A percentile compares a stretch with the other conserved stretches of the same genome.
Evolutionary conservation across 1,139 yeast genomes (phyloP).

Genomic region (Saccharomyces hybrid): DNA sequence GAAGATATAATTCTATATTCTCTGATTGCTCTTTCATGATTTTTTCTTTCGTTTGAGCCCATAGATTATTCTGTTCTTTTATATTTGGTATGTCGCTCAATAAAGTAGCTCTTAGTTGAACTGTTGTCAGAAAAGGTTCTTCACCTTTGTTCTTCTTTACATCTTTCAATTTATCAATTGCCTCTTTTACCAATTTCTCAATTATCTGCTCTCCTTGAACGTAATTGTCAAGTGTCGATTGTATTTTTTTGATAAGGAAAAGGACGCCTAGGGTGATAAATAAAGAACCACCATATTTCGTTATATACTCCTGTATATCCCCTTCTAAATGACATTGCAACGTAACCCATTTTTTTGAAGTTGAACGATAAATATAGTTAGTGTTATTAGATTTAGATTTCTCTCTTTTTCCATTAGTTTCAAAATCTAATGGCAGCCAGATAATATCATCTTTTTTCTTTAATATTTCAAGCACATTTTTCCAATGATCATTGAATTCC

Average conservation of each 20-base stretch:
- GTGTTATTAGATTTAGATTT: background rate
- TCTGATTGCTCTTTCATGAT: slow-evolving; percentile 46
- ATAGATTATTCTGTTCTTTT: slow-evolving; percentile 42
- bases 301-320: slow-evolving; percentile 38
- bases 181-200: slow-evolving; percentile 29
- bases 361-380: slow-evolving; percentile 43
- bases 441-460: slow-evolving; percentile 55
- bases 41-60: slow-evolving; percentile 49
- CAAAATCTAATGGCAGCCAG: slow-evolving; percentile 53
- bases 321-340: slow-evolving; percentile 47
- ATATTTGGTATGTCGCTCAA: slow-evolving; percentile 37
- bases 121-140: slow-evolving; percentile 49
- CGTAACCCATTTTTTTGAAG: slow-evolving; percentile 50
- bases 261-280: background rate
- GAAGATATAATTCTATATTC: slow-evolving; percentile 14
- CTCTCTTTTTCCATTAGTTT: slow-evolving; percentile 30
- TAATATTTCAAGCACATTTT: slow-evolving; percentile 48
- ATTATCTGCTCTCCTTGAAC: slow-evolving; percentile 33
- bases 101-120: slow-evolving; percentile 63
- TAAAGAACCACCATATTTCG: slow-evolving; percentile 34
- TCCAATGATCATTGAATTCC: slow-evolving; percentile 37
- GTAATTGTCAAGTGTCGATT: slow-evolving; percentile 19
- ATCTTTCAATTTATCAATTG: slow-evolving; percentile 37
- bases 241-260: background rate
- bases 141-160: slow-evolving; percentile 26